Conservation (phyloP, 495 filamentous ascomycete genomes). For the Stereocaulon alpinum region DNA sequence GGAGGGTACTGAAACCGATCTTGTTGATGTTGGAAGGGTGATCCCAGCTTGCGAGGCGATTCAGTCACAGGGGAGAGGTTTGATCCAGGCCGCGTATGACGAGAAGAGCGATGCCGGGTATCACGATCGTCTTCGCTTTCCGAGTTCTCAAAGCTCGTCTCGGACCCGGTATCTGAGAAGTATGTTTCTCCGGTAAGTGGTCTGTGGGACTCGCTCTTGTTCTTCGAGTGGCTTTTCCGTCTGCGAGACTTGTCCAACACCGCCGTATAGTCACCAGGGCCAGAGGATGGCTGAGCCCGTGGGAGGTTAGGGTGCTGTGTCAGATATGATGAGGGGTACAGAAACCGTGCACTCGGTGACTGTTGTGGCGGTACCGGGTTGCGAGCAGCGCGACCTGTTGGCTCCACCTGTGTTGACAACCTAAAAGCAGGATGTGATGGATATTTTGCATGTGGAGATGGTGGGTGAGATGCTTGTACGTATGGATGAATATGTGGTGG, state of each 20-base stretch:
- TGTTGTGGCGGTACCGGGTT: slow-evolving; percentile 15
- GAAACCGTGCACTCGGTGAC: slow-evolving; percentile 6
- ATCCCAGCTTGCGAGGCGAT: slow-evolving; percentile 13
- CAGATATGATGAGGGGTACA: slow-evolving; percentile 3
- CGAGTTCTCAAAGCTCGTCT: slow-evolving; percentile 20
- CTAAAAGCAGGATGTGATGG: slow-evolving; percentile 6
- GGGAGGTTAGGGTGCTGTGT: slow-evolving; percentile 31
- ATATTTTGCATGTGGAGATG: neutral
- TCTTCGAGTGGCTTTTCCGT: slow-evolving; percentile 9
- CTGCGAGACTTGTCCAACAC: slow-evolving; percentile 10
- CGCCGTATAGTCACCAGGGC: slow-evolving; percentile 3
- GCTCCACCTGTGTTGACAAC: neutral
- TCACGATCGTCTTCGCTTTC: slow-evolving; percentile 18
- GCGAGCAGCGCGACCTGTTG: slow-evolving; percentile 5
- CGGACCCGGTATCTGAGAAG: slow-evolving; percentile 12
- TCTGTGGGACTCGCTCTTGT: slow-evolving; percentile 11
- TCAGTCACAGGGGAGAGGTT: slow-evolving; percentile 18
- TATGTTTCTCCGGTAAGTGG: slow-evolving; percentile 7
- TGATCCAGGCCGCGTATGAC: neutral
- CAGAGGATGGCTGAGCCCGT: slow-evolving; percentile 22
- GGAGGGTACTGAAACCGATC: slow-evolving; percentile 10
- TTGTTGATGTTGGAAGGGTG: slow-evolving; percentile 5
- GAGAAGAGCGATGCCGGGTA: slow-evolving; percentile 2
- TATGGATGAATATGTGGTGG: slow-evolving; percentile 6
- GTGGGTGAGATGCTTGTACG: neutral